These are phyloP conservation scores for Wallacemonas rigidus DNA, from an alignment of 208 protist species.

Conservation along the genomic window DNA sequence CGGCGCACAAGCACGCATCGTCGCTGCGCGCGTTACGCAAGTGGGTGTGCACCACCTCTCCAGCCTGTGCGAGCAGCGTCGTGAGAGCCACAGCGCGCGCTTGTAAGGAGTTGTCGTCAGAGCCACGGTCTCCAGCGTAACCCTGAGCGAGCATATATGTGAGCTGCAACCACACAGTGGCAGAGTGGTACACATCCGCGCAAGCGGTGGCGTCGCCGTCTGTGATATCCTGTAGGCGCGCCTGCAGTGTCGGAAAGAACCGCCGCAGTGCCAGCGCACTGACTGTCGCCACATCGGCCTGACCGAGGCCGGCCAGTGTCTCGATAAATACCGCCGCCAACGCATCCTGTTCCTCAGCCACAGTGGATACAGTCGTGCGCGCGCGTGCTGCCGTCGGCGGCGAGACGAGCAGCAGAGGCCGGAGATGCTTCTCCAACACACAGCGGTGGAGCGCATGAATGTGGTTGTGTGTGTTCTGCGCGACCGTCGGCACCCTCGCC, in stretches of 20 bases:
- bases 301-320: slow-evolving; percentile 4
- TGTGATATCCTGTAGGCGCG: not conserved
- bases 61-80: not conserved
- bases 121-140: not conserved
- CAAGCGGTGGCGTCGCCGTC: not conserved
- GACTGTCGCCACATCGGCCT: not conserved
- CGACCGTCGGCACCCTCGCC: not conserved
- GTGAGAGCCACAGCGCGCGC: not conserved
- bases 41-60: not conserved
- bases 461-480: not conserved
- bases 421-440: not conserved
- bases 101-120: not conserved
- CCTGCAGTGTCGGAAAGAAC: not conserved
- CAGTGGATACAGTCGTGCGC: not conserved
- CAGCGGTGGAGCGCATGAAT: not conserved
- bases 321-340: not conserved
- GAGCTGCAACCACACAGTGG: slow-evolving; percentile 13
- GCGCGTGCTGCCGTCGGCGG: not conserved
- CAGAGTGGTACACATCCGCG: not conserved
- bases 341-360: not conserved
- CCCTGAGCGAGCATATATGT: not conserved
- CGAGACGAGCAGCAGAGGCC: slow-evolving; percentile 4
- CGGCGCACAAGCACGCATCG: not conserved
- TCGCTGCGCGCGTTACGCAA: not conserved
- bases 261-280: not conserved